Evolutionary conservation across 768 basidiomycete species (phyloP), one percentile per base, ranked within the genome.

Genomic region (Mycena venus): DNA sequence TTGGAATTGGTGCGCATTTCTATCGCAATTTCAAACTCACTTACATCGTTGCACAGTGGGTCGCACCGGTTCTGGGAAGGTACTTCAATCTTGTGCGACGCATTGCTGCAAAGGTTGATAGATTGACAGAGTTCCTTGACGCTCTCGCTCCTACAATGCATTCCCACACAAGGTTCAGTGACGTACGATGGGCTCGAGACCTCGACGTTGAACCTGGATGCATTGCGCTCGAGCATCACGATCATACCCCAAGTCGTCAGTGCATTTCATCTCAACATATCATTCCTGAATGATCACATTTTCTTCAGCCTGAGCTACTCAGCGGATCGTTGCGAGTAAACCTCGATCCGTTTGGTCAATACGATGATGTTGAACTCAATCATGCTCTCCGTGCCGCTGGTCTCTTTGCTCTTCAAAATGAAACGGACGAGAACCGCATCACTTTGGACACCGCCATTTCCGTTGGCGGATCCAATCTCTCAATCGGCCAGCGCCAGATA

Each of bases 71-170:
- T 72, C 71, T 17, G 75, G 77, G 82, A 58, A 74, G 59, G 66
- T 68, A 53, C 6, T 3, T 65, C 11, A 2, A 2, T 21, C 27
- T 31, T 25, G 1, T 25, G 31, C 23, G 2, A 25, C 19, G 0
- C 7, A 42, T 15, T 49, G 1, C 15, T 9, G 34, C 10, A 31
- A 42, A 53, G 9, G 55, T 49, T 75, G 14, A 56, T 40, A 34
- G 7, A 12, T 60, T 23, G 56, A 4, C 80, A 88, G 86, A 91
- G 91, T 73, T 91, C 92, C 32, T 77, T 88, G 32, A 86, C 91
- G 0, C 81, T 93, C 15, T 88, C 91, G 0, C 83, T 93, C 51
- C 79, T 89, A 2, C 80, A 86, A 2, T 80, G 86, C 79, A 85
- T 89, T 36, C 84, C 83, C 2, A 74, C 73, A 2, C 38, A 69